A percentile compares a stretch with the other conserved stretches of the same genome.
These are phyloP conservation scores for Geopyxis carbonaria DNA, from an alignment of 495 filamentous ascomycete genomes.

Conservation along the genomic window DNA sequence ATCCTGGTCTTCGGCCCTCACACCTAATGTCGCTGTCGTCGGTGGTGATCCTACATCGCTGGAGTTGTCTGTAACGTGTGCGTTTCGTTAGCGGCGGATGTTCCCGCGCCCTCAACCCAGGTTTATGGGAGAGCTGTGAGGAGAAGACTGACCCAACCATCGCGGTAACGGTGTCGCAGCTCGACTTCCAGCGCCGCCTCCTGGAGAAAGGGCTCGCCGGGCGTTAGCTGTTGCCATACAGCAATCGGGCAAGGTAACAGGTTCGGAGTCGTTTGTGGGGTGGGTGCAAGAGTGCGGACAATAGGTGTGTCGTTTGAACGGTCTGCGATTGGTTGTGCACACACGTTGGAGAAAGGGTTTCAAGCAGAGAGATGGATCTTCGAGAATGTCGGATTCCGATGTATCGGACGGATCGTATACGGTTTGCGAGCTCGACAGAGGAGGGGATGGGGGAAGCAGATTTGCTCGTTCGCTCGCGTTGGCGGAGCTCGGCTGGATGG, in stretches of 20 bases:
- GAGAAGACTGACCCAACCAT: not conserved
- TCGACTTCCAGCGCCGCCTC: not conserved
- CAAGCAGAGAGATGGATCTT: too few species aligned
- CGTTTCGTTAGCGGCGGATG: not conserved
- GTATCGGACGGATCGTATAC: too few species aligned
- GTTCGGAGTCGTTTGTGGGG: not conserved
- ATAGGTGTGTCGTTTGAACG: not conserved
- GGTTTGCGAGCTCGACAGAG: too few species aligned
- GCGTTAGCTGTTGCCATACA: not conserved
- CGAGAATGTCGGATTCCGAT: too few species aligned
- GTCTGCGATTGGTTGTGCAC: conserved; percentile 6
- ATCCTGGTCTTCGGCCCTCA: not conserved
- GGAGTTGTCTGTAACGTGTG: not conserved
- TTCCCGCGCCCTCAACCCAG: not conserved
- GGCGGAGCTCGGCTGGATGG: too few species aligned
- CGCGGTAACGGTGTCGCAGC: not conserved
- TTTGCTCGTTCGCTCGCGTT: too few species aligned
- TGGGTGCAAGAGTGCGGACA: not conserved
- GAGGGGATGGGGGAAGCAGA: too few species aligned
- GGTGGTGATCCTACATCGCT: not conserved
- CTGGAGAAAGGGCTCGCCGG: not conserved
- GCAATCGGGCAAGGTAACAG: not conserved
- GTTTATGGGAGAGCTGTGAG: too few species aligned
- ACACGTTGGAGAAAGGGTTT: conserved; percentile 3
- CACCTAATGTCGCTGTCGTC: not conserved